Base-by-base conservation (phyloP, 441 rosid genomes). In the Aquilaria agallochum region DNA sequence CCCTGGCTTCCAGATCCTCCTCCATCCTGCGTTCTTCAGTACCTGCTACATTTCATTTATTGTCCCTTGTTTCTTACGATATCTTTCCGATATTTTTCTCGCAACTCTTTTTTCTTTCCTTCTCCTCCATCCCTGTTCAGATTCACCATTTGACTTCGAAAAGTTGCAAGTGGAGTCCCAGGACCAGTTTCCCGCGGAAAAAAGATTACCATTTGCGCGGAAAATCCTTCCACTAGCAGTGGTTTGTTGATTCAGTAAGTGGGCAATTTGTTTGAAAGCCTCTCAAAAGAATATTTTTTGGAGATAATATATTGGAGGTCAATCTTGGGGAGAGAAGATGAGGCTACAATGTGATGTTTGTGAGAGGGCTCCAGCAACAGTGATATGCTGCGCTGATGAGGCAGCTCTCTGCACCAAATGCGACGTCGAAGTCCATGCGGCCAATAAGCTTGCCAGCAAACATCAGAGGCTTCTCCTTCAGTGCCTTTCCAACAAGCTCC, bases 291-390 rank as follows among this genome's bases (percentile, higher is more conserved):
- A 55, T 49, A 2, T 50, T 65, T 49, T 40, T 31, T 34, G 31
- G 14, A 44, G 58, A 51, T 63, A 52, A 52, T 53, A 7, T 20
- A 27, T 40, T 56, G 27, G 36, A 62, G 64, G 64, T 42, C 4
- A 59, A 31, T 56, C 40, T 12, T 70, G 48, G 60, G 31, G 31
- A 56, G 47, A 27, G 31, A 56, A 71, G 73, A 87, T 87, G 93
- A 87, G 84, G 78, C 82, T 87, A 50, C 94, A 87, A 80, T 87
- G 94, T 75, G 94, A 87, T 72, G 94, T 84, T 7, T 87, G 94
- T 72, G 90, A 87, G 80, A 84, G 55, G 69, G 88, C 90, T 72
- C 87, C 82, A 5, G 90, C 94, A 20, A 82, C 88, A 30, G 73
- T 87, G 64, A 84, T 87, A 9, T 87, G 94, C 65, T 87, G 94